Conservation (phyloP, 1,139 yeast genomes). For the Sporopachydermia cereana region DNA sequence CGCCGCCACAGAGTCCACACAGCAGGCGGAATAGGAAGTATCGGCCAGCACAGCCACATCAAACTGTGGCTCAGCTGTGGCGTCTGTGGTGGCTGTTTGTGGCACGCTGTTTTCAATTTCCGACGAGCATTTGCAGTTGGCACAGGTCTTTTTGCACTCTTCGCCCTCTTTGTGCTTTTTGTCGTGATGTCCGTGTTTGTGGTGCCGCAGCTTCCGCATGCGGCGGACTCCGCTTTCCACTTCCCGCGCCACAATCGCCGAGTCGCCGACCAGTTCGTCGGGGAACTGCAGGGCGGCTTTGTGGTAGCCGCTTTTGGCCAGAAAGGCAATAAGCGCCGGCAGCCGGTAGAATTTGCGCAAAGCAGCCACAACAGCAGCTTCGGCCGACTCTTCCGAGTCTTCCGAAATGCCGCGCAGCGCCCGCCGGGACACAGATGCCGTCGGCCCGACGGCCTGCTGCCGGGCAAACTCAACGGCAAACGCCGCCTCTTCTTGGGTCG, state of each 20-base stretch:
- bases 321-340: constrained; percentile 30
- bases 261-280: constrained; percentile 64
- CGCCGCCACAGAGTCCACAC: constrained; percentile 95
- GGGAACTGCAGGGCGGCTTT: constrained; percentile 84
- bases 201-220: constrained; percentile 4
- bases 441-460: constrained; percentile 22
- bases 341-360: constrained; percentile 42
- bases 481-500: constrained; percentile 42
- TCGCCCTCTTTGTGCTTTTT: constrained; percentile 12
- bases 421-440: constrained; percentile 27
- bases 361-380: constrained; percentile 22
- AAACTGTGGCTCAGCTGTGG: not conserved
- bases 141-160: constrained; percentile 16
- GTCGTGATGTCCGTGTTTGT: constrained; percentile 5
- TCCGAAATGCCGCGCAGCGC: constrained; percentile 16
- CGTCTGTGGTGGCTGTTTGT: constrained; percentile 32
- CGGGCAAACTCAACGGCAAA: constrained; percentile 29
- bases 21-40: constrained; percentile 89
- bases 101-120: constrained; percentile 5
- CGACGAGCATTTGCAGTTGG: constrained; percentile 19
- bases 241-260: constrained; percentile 53
- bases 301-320: constrained; percentile 29
- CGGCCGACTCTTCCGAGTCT: constrained; percentile 13
- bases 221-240: constrained; percentile 25
- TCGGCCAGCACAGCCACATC: constrained; percentile 61